A percentile compares a stretch with the other conserved stretches of the same genome.
Evolutionary conservation across 2,329 filamentous ascomycete species (phyloP).

Genomic region (Diplocarpon rosae): DNA sequence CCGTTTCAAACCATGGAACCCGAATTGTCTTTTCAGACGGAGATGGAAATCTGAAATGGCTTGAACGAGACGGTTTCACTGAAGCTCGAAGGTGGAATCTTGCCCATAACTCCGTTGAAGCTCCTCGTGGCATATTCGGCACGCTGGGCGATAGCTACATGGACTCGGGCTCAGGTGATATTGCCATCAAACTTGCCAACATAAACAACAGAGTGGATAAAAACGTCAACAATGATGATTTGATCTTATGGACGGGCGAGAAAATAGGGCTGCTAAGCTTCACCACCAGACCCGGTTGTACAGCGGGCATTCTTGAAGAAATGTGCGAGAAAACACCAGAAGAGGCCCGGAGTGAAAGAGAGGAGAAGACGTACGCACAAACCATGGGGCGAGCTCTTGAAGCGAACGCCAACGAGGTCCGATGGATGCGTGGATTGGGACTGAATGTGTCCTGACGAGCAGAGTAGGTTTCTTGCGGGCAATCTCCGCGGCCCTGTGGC

Average conservation of each 20-base stretch:
- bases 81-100: slow-evolving; percentile 45
- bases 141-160: slow-evolving; percentile 31
- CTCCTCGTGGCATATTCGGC: slow-evolving; percentile 38
- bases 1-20: slow-evolving; percentile 70
- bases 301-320: slow-evolving; percentile 40
- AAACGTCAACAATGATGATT: slow-evolving; percentile 47
- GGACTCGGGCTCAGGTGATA: slow-evolving; percentile 48
- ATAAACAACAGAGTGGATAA: slow-evolving; percentile 31
- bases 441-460: slow-evolving; percentile 7
- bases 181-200: slow-evolving; percentile 65
- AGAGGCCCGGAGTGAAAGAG: slow-evolving; percentile 39
- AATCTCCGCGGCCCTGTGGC: background rate
- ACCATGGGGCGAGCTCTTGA: slow-evolving; percentile 67
- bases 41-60: slow-evolving; percentile 77
- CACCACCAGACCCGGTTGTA: slow-evolving; percentile 39
- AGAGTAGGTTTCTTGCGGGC: background rate
- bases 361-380: slow-evolving; percentile 51
- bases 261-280: slow-evolving; percentile 64
- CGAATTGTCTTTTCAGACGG: slow-evolving; percentile 76
- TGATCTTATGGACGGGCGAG: slow-evolving; percentile 83
- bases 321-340: slow-evolving; percentile 28
- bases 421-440: slow-evolving; percentile 17
- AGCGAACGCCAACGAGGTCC: slow-evolving; percentile 39
- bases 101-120: slow-evolving; percentile 40
- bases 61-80: slow-evolving; percentile 70